phyloP scores from a whole-genome alignment of 352 stramenopile genomes.

The Phytophthora citricola region DNA sequence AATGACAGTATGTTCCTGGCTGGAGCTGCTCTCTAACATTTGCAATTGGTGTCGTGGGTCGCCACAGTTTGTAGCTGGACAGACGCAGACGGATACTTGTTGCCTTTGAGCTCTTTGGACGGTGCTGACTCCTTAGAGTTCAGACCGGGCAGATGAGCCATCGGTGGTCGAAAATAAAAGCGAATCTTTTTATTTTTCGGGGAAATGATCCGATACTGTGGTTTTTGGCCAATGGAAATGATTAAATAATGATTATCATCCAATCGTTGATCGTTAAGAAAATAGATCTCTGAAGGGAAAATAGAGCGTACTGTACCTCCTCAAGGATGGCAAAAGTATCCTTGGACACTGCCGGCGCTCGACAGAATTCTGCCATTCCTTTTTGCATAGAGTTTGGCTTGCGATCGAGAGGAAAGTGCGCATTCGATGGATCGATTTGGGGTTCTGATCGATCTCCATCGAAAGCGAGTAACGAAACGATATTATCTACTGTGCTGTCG shows the following conservation, averaged over 20 bases:
- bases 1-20: constrained; percentile 11
- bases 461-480: constrained; percentile 1
- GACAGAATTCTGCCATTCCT: too few relatives aligned
- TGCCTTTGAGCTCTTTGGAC: constrained; percentile 18
- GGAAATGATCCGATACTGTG: background rate
- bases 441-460: constrained; percentile 6
- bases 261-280: constrained; percentile 3
- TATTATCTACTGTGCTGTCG: background rate
- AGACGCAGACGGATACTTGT: constrained; percentile 17
- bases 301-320: constrained; percentile 13
- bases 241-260: background rate
- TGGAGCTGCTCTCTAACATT: constrained; percentile 4
- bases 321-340: constrained; percentile 16
- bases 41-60: background rate
- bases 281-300: constrained; percentile 23
- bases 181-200: constrained; percentile 19
- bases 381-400: constrained; percentile 18
- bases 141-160: constrained; percentile 34
- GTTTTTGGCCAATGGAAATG: too few relatives aligned
- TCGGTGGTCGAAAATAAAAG: constrained; percentile 7
- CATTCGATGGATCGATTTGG: background rate
- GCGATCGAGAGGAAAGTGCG: constrained; percentile 6
- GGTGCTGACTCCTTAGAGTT: constrained; percentile 28
- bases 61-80: constrained; percentile 12
- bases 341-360: constrained; percentile 1